Percentiles rank a stretch among this genome's conserved stretches.
phyloP scores from a whole-genome alignment of 805 yeast genomes.

The Ogataea glucozyma region DNA sequence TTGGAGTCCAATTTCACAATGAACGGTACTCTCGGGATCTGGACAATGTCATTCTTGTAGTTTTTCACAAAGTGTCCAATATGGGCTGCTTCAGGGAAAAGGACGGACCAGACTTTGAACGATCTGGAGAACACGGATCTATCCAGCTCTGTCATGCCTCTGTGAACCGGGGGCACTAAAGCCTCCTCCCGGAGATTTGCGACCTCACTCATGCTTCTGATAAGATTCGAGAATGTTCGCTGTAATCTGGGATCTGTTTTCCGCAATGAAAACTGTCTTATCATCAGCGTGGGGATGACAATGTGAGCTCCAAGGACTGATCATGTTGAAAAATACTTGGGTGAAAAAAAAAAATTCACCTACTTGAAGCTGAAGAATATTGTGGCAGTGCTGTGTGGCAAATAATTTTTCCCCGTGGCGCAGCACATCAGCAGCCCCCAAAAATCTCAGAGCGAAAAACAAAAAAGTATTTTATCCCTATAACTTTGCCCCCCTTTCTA shows the following conservation, averaged over 20 bases:
- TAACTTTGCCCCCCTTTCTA: background rate
- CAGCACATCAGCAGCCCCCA: background rate
- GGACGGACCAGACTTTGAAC: conserved; percentile 66
- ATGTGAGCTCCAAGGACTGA: no score
- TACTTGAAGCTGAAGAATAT: background rate
- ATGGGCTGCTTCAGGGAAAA: conserved; percentile 63
- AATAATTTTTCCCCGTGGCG: no score
- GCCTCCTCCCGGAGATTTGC: conserved; percentile 12
- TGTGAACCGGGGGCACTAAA: conserved; percentile 62
- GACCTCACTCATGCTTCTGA: conserved; percentile 9
- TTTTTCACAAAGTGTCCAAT: conserved; percentile 63
- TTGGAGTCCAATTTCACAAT: conserved; percentile 44
- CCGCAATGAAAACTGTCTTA: background rate
- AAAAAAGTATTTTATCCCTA: background rate
- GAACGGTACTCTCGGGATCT: conserved; percentile 69
- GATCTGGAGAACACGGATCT: conserved; percentile 57
- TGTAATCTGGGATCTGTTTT: background rate
- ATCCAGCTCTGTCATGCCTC: conserved; percentile 67
- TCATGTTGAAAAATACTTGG: background rate
- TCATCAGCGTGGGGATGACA: background rate
- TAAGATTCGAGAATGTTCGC: background rate
- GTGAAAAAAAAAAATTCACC: conserved; percentile 1
- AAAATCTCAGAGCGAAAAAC: background rate
- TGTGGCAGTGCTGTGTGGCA: no score
- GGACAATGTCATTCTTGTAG: conserved; percentile 60